A percentile compares a stretch with the other conserved stretches of the same genome.
These are phyloP conservation scores for Ogataea hybrid DNA, from an alignment of 1,139 yeast species.

Conservation along the genomic window DNA sequence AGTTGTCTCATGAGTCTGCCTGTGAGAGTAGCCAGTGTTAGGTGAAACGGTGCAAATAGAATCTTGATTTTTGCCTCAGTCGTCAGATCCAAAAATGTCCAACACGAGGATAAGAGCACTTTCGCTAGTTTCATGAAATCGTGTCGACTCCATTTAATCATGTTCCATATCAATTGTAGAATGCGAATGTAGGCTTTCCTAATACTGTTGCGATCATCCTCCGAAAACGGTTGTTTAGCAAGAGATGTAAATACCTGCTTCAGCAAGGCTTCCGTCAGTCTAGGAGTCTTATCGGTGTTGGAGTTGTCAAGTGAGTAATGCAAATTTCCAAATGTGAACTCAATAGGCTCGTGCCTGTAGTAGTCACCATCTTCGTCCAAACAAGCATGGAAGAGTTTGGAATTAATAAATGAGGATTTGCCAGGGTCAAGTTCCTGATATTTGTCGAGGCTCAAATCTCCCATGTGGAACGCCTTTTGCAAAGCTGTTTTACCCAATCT, in stretches of 20 bases:
- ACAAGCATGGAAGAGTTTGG: constrained; percentile 17
- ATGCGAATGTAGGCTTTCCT: constrained; percentile 26
- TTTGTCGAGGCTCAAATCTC: constrained; percentile 6
- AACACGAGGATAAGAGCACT: constrained; percentile 7
- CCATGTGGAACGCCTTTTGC: constrained; percentile 1
- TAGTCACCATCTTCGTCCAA: constrained; percentile 18
- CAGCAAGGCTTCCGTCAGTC: constrained; percentile 14
- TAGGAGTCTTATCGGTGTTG: constrained; percentile 10
- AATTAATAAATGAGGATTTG: constrained; percentile 16
- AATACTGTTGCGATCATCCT: constrained; percentile 11
- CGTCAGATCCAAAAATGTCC: constrained; percentile 5
- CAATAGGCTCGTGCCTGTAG: constrained; percentile 12
- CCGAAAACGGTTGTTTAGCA: constrained; percentile 4
- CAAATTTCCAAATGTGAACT: constrained; percentile 18
- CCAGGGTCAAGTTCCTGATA: constrained; percentile 7
- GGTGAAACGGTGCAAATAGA: constrained; percentile 24
- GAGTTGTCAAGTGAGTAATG: constrained; percentile 11
- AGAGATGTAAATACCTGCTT: constrained; percentile 7
- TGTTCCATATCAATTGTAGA: constrained; percentile 24
- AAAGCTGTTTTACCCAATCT: neutral
- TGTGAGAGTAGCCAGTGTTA: constrained; percentile 20
- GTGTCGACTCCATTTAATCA: constrained; percentile 11
- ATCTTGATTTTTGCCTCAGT: constrained; percentile 8
- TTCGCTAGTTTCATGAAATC: constrained; percentile 13
- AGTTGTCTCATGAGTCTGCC: constrained; percentile 16